Percentiles rank a stretch among this genome's conserved stretches.
These are phyloP conservation scores for Malbranchea zuffiana DNA, from an alignment of 2,329 filamentous ascomycete genomes.

Conservation along the genomic window DNA sequence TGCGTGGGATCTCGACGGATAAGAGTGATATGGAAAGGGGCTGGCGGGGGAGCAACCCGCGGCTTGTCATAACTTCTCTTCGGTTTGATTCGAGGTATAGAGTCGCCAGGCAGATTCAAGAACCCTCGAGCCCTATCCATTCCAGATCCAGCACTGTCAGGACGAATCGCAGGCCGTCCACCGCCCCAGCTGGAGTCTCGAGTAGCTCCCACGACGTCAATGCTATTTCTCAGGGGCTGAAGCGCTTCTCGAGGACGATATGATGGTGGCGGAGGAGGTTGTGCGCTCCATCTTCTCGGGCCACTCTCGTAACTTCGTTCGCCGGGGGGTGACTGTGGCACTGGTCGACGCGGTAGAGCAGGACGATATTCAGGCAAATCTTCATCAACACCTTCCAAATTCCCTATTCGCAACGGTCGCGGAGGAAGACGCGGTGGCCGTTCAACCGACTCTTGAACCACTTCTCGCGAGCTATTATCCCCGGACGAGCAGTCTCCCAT, in stretches of 20 bases:
- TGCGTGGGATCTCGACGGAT: constrained; percentile 64
- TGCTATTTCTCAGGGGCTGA: constrained; percentile 6
- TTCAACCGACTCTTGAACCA: too few species aligned
- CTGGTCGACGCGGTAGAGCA: constrained; percentile 7
- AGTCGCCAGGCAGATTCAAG: constrained; percentile 3
- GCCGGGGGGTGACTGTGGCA: constrained; percentile 1
- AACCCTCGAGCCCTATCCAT: neutral
- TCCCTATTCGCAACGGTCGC: neutral
- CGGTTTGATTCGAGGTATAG: neutral
- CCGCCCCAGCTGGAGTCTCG: constrained; percentile 9
- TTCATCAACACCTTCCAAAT: too few species aligned
- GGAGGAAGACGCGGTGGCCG: constrained; percentile 1
- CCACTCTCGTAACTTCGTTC: neutral
- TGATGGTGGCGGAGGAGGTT: constrained; percentile 1
- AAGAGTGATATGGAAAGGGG: constrained; percentile 41
- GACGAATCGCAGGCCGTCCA: constrained; percentile 4
- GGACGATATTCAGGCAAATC: too few species aligned
- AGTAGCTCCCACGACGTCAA: constrained; percentile 4
- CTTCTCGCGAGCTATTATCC: too few species aligned
- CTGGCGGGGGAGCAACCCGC: neutral
- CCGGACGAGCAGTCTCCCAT: neutral
- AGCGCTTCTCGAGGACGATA: constrained; percentile 4
- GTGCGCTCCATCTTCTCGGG: constrained; percentile 8
- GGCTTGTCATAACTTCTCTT: constrained; percentile 7
- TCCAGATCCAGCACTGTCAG: neutral